Evolutionary conservation across 768 basidiomycete genomes (phyloP).

Genomic region (Paxillus involutus): DNA sequence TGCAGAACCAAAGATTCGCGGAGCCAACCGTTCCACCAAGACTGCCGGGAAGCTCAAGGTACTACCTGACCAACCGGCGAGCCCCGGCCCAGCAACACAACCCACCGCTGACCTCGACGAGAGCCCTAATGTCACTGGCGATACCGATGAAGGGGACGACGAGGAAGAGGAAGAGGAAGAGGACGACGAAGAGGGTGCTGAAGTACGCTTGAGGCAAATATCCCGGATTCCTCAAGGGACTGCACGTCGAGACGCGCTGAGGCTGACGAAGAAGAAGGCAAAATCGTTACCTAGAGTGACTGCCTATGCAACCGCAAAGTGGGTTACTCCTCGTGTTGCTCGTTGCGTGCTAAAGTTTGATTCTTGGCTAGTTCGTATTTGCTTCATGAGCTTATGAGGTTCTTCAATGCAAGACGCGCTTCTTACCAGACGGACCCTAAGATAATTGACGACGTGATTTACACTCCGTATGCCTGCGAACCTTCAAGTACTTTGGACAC

Average conservation of each 20-base stretch:
- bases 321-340: conserved; percentile 12
- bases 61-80: conserved; percentile 80
- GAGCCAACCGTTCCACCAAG: conserved; percentile 79
- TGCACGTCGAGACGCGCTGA: conserved; percentile 86
- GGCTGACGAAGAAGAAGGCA: conserved; percentile 91
- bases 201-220: conserved; percentile 66
- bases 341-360: neutral
- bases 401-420: conserved; percentile 78
- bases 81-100: conserved; percentile 32
- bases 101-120: conserved; percentile 36
- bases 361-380: conserved; percentile 70
- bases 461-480: conserved; percentile 88
- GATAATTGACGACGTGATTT: conserved; percentile 90
- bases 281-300: conserved; percentile 92
- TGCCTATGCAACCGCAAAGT: conserved; percentile 94
- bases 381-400: conserved; percentile 83
- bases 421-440: conserved; percentile 87
- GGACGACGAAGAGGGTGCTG: conserved; percentile 52
- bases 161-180: conserved; percentile 59
- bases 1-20: conserved; percentile 57
- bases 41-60: conserved; percentile 86
- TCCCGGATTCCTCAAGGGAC: conserved; percentile 93
- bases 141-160: conserved; percentile 73
- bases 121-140: conserved; percentile 49
- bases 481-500: conserved; percentile 36